Evolutionary conservation across 2,329 filamentous ascomycete species (phyloP).

Genomic region (Alternaria panax): DNA sequence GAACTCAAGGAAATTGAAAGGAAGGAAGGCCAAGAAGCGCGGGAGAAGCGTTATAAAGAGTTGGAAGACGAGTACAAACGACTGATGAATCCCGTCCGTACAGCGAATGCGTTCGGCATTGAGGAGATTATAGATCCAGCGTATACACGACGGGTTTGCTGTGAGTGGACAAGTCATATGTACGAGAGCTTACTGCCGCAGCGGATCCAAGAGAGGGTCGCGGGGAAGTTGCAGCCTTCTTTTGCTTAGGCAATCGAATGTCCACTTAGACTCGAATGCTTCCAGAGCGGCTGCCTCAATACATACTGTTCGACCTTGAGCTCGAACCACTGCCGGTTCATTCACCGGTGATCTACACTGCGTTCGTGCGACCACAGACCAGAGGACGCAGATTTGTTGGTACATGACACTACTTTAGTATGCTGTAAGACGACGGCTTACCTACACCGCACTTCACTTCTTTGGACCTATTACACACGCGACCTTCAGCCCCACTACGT

Average conservation of each 20-base stretch:
- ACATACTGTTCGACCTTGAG: not conserved
- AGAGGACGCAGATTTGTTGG: no score
- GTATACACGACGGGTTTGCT: conserved; percentile 63
- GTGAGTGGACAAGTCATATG: conserved; percentile 63
- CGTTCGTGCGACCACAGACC: not conserved
- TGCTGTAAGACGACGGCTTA: not conserved
- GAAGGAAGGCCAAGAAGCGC: conserved; percentile 58
- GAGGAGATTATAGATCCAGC: conserved; percentile 72
- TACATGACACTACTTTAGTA: not conserved
- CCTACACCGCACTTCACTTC: not conserved
- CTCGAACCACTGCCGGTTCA: not conserved
- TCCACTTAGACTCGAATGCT: not conserved
- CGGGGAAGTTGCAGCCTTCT: conserved; percentile 46
- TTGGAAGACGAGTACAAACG: conserved; percentile 67
- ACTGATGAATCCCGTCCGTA: conserved; percentile 70
- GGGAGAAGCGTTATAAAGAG: conserved; percentile 61
- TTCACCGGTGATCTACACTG: not conserved
- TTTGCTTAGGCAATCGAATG: conserved; percentile 33
- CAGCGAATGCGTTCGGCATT: conserved; percentile 68
- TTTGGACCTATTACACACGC: not conserved
- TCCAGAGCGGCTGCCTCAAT: not conserved
- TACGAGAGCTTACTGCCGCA: conserved; percentile 62
- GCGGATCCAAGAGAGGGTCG: conserved; percentile 55
- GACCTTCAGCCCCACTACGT: not conserved
- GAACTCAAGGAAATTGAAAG: conserved; percentile 65